Conservation (phyloP, 352 stramenopile species). For the Phytophthora sojae region DNA sequence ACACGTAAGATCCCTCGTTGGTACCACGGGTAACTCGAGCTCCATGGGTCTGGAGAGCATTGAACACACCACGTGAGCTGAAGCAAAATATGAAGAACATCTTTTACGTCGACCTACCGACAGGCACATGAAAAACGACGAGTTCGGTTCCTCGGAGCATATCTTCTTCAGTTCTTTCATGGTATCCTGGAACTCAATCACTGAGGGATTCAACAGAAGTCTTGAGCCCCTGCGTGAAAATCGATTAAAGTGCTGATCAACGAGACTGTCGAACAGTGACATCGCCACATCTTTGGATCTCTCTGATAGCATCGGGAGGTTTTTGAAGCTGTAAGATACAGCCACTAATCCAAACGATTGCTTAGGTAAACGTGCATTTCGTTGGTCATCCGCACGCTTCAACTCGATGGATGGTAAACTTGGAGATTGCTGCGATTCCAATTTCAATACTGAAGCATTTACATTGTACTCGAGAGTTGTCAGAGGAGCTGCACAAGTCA, state of each 20-base stretch:
- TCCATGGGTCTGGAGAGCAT: slow-evolving; percentile 64
- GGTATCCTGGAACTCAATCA: slow-evolving; percentile 84
- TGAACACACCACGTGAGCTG: neutral
- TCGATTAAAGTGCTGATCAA: slow-evolving; percentile 55
- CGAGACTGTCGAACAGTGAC: slow-evolving; percentile 61
- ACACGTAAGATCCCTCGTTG: slow-evolving; percentile 72
- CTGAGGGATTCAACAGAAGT: slow-evolving; percentile 80
- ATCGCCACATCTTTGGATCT: slow-evolving; percentile 65
- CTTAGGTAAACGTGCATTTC: slow-evolving; percentile 19
- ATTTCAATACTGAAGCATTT: slow-evolving; percentile 1
- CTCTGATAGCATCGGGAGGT: slow-evolving; percentile 61
- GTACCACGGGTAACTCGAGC: slow-evolving; percentile 57
- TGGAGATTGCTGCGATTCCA: neutral
- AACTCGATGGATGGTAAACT: neutral
- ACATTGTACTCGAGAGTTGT: neutral
- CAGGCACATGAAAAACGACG: slow-evolving; percentile 72
- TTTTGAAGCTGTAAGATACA: slow-evolving; percentile 61
- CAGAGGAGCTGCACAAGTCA: neutral
- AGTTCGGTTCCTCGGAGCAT: slow-evolving; percentile 41
- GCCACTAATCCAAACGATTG: slow-evolving; percentile 61
- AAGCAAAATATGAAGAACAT: neutral
- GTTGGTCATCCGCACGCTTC: slow-evolving; percentile 6
- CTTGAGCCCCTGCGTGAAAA: slow-evolving; percentile 62
- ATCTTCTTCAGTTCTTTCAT: slow-evolving; percentile 68
- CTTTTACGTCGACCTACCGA: slow-evolving; percentile 42